These are phyloP conservation scores for Aspergillus versicolor DNA, from an alignment of 2,329 filamentous ascomycete genomes.

Conservation along the genomic window DNA sequence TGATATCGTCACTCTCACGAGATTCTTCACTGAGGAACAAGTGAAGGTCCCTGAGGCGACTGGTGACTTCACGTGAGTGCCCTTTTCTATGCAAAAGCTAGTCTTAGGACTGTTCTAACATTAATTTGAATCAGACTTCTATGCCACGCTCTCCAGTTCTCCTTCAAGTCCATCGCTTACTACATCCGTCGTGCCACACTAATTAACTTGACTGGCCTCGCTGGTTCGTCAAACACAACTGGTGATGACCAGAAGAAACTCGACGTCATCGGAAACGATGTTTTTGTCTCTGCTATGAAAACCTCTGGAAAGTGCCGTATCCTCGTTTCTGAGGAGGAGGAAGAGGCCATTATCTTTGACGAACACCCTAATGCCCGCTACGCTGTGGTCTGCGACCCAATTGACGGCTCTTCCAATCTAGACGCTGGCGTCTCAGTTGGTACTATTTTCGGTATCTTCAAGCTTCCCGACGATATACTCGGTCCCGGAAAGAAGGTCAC, in stretches of 20 bases:
- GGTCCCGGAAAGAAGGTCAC: slow-evolving; percentile 56
- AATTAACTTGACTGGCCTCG: slow-evolving; percentile 92
- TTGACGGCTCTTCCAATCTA: slow-evolving; percentile 95
- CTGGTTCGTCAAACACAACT: slow-evolving; percentile 90
- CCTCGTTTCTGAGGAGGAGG: slow-evolving; percentile 97
- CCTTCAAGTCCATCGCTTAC: slow-evolving; percentile 99
- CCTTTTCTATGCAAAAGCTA: background rate
- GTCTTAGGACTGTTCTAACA: background rate
- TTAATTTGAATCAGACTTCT: slow-evolving; percentile 67
- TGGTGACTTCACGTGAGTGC: slow-evolving; percentile 91
- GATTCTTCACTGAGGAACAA: slow-evolving; percentile 96
- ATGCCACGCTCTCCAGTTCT: slow-evolving; percentile 97
- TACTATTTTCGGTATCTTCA: slow-evolving; percentile 94
- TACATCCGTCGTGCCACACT: slow-evolving; percentile 95
- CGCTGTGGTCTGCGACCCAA: slow-evolving; percentile 94
- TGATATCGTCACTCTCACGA: slow-evolving; percentile 90
- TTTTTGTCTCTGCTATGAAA: slow-evolving; percentile 94
- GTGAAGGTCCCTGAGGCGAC: slow-evolving; percentile 89
- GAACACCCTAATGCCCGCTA: slow-evolving; percentile 75
- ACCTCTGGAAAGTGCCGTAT: slow-evolving; percentile 87
- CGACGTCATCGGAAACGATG: slow-evolving; percentile 96
- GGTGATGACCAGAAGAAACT: slow-evolving; percentile 99
- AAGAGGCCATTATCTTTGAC: slow-evolving; percentile 83
- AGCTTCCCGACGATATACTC: slow-evolving; percentile 68
- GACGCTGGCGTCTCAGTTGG: slow-evolving; percentile 97